phyloP scores from a whole-genome alignment of 768 basidiomycete species.

The Psilocybe cubensis region DNA sequence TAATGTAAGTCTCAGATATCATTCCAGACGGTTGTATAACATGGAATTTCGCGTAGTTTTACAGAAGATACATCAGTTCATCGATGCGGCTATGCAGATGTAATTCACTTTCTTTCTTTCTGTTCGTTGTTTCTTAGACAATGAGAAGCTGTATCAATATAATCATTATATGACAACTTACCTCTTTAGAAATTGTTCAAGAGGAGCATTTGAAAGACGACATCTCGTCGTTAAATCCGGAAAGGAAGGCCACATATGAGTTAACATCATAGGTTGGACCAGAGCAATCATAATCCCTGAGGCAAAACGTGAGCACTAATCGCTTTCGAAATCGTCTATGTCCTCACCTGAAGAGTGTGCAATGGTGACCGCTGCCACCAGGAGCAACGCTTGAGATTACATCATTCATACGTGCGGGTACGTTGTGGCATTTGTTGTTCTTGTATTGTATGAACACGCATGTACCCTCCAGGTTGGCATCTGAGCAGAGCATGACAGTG shows the following conservation, averaged over 20 bases:
- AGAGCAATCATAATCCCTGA: slow-evolving; percentile 7
- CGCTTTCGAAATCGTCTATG: neutral
- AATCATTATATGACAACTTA: neutral
- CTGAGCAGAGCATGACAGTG: slow-evolving; percentile 12
- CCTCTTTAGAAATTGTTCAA: neutral
- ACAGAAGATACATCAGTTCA: no score
- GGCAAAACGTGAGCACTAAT: neutral
- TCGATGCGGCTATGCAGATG: no score
- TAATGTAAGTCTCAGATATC: no score
- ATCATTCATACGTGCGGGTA: slow-evolving; percentile 9
- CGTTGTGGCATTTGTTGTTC: slow-evolving; percentile 7
- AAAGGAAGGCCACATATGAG: neutral
- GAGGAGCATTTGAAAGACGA: slow-evolving; percentile 11
- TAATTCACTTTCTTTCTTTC: no score
- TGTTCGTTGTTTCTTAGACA: no score
- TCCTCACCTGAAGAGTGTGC: slow-evolving; percentile 11
- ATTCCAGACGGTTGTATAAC: no score
- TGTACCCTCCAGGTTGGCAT: slow-evolving; percentile 6
- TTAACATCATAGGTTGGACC: slow-evolving; percentile 5
- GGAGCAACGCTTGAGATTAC: slow-evolving; percentile 10
- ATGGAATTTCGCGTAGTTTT: no score
- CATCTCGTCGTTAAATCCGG: slow-evolving; percentile 10
- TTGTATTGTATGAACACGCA: slow-evolving; percentile 10
- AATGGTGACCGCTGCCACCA: slow-evolving; percentile 7
- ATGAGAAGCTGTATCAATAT: no score